phyloP scores from a whole-genome alignment of 495 filamentous ascomycete genomes.

The Friedmanniomyces simplex region DNA sequence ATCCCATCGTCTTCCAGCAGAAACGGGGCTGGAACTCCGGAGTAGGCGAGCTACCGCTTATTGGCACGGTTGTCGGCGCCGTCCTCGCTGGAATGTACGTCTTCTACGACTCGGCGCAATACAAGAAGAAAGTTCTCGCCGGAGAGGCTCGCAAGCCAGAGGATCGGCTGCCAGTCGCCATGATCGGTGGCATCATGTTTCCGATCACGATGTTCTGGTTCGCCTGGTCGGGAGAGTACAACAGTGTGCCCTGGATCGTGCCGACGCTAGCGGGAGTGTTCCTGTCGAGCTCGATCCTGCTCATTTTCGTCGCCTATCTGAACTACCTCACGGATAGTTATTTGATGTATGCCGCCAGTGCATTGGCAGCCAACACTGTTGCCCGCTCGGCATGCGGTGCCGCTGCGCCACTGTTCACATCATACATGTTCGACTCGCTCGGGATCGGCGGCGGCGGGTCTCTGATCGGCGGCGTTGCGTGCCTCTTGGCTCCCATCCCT shows the following conservation, averaged over 20 bases:
- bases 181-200: constrained; percentile 48
- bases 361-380: constrained; percentile 32
- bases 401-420: constrained; percentile 28
- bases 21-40: constrained; percentile 43
- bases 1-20: constrained; percentile 47
- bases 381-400: constrained; percentile 25
- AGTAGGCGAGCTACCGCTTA: constrained; percentile 42
- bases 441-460: constrained; percentile 43
- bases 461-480: constrained; percentile 38
- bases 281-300: constrained; percentile 11
- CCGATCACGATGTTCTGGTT: constrained; percentile 47
- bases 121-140: constrained; percentile 35
- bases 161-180: constrained; percentile 29
- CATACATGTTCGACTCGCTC: constrained; percentile 26
- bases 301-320: constrained; percentile 23
- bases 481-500: constrained; percentile 37
- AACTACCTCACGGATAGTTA: constrained; percentile 27
- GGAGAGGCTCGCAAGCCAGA: constrained; percentile 10
- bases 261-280: constrained; percentile 34
- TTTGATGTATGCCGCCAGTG: constrained; percentile 26
- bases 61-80: constrained; percentile 41
- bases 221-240: constrained; percentile 39
- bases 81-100: constrained; percentile 35
- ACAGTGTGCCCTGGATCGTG: constrained; percentile 40
- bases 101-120: constrained; percentile 27